Percentiles rank a stretch among this genome's conserved stretches.
Conservation (phyloP, 1,139 yeast species). For the Sugiyamaella grinbergsii region DNA sequence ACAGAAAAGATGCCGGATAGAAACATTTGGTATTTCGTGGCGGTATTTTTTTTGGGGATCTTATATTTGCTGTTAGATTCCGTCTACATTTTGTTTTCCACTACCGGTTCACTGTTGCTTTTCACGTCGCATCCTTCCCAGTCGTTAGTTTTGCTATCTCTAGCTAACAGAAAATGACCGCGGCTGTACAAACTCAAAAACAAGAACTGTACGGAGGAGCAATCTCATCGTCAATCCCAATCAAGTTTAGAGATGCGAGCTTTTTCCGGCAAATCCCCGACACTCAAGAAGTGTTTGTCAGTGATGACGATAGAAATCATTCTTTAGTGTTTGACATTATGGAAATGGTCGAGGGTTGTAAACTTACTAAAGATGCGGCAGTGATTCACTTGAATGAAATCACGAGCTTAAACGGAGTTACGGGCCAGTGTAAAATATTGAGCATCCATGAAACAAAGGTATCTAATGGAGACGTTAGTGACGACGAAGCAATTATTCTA, state of each 20-base stretch:
- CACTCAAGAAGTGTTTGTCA: constrained; percentile 79
- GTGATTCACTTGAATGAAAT: constrained; percentile 49
- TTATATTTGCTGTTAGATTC: no score
- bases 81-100: no score
- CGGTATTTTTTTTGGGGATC: no score
- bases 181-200: constrained; percentile 9
- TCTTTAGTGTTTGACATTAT: constrained; percentile 72
- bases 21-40: no score
- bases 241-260: constrained; percentile 68
- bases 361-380: constrained; percentile 45
- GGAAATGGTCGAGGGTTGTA: constrained; percentile 53
- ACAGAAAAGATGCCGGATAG: no score
- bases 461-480: constrained; percentile 8
- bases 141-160: not conserved
- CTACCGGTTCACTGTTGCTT: no score
- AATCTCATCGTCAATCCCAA: constrained; percentile 56
- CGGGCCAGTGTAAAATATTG: constrained; percentile 19
- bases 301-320: constrained; percentile 41
- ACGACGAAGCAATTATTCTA: constrained; percentile 27
- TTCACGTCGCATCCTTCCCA: not conserved
- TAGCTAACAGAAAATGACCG: no score
- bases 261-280: constrained; percentile 78
- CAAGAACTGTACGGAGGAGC: constrained; percentile 75
- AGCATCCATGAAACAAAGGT: constrained; percentile 6
- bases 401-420: constrained; percentile 44